A percentile compares a stretch with the other conserved stretches of the same genome.
Conservation (phyloP, 345 rosid genomes). For the Melaleuca alternifolia region DNA sequence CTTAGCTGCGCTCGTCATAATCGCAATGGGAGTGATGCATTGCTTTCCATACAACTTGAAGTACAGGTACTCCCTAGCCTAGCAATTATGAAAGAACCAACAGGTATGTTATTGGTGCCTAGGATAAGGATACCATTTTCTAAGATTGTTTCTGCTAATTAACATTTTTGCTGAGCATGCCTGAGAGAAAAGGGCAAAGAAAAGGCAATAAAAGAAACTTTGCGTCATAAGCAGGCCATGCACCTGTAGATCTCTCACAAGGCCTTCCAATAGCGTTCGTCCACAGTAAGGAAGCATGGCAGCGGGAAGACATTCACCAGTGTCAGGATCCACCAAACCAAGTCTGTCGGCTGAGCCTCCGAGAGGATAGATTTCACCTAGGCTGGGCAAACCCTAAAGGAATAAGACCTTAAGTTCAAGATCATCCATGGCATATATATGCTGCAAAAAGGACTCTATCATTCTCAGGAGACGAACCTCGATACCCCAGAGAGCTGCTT, state of each 20-base stretch:
- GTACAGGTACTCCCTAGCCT: slow-evolving; percentile 90
- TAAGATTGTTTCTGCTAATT: neutral
- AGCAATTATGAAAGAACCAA: slow-evolving; percentile 7
- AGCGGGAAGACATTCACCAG: slow-evolving; percentile 91
- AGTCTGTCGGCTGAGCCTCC: slow-evolving; percentile 92
- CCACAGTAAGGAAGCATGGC: slow-evolving; percentile 98
- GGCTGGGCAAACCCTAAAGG: slow-evolving; percentile 70
- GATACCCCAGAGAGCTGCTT: slow-evolving; percentile 94
- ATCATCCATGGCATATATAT: neutral
- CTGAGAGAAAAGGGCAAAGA: neutral
- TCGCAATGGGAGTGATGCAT: slow-evolving; percentile 84
- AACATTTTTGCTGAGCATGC: neutral
- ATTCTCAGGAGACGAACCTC: slow-evolving; percentile 39
- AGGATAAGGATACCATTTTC: neutral
- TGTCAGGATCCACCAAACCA: slow-evolving; percentile 74
- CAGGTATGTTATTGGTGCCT: neutral
- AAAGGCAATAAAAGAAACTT: neutral
- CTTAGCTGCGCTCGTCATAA: slow-evolving; percentile 96
- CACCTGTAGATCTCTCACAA: slow-evolving; percentile 94
- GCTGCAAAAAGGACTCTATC: neutral
- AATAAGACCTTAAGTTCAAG: slow-evolving; percentile 36
- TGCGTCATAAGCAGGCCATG: neutral
- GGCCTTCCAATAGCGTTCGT: slow-evolving; percentile 84
- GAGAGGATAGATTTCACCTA: slow-evolving; percentile 91
- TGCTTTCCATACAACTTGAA: slow-evolving; percentile 81